Evolutionary conservation across 768 basidiomycete species (phyloP).

Genomic region (Asterophora parasitica): DNA sequence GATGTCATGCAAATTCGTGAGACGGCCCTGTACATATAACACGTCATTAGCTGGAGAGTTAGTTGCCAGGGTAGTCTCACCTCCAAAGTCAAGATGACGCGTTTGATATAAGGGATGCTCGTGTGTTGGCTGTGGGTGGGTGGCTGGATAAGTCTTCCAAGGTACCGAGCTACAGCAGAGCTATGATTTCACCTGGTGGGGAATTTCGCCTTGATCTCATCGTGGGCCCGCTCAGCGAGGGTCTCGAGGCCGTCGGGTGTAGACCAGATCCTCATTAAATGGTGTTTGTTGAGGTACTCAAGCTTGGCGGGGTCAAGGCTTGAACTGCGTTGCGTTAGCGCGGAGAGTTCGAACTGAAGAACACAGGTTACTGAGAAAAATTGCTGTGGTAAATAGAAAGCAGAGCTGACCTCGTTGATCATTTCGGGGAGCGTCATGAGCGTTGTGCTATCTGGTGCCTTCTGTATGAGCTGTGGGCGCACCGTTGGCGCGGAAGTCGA

Average conservation of each 20-base stretch:
- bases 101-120: constrained; percentile 53
- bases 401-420: constrained; percentile 41
- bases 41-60: neutral
- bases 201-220: constrained; percentile 49
- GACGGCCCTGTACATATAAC: constrained; percentile 50
- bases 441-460: constrained; percentile 61
- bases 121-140: constrained; percentile 39
- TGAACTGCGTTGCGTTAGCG: constrained; percentile 79
- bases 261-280: constrained; percentile 57
- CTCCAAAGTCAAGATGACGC: constrained; percentile 59
- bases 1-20: constrained; percentile 69
- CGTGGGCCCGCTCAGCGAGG: constrained; percentile 52
- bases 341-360: constrained; percentile 67
- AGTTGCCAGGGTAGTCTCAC: constrained; percentile 24
- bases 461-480: constrained; percentile 21
- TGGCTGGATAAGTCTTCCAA: constrained; percentile 1
- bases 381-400: neutral
- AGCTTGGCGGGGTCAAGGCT: constrained; percentile 77
- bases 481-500: constrained; percentile 6
- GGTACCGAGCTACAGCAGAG: neutral
- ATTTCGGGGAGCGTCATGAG: constrained; percentile 67
- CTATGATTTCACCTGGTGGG: constrained; percentile 47
- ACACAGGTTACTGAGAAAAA: neutral
- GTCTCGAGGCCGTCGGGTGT: constrained; percentile 44
- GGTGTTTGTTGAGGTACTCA: constrained; percentile 84